Conservation (phyloP, 345 rosid species). For the Eucalyptus paniculata region DNA sequence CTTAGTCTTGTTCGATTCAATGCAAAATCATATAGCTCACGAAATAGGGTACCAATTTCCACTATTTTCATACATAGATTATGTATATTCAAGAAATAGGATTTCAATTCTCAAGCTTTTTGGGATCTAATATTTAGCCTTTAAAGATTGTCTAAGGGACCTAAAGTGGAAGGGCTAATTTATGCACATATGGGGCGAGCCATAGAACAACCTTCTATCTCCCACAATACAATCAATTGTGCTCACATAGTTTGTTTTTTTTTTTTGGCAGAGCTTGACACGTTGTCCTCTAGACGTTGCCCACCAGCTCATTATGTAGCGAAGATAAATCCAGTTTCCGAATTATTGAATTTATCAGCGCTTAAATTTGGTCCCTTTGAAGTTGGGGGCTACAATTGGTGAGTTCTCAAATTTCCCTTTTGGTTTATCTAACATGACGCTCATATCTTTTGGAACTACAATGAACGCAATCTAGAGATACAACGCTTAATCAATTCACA, state of each 20-base stretch:
- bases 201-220: neutral
- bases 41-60: neutral
- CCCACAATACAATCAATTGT: neutral
- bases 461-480: rapidly evolving
- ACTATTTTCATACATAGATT: neutral
- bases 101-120: neutral
- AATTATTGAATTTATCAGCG: rapidly evolving
- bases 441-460: neutral
- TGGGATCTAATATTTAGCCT: neutral
- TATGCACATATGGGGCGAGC: neutral
- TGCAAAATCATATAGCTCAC: too few relatives aligned
- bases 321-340: rapidly evolving
- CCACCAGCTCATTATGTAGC: neutral
- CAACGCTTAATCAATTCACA: neutral
- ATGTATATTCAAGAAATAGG: neutral
- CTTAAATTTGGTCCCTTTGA: rapidly evolving
- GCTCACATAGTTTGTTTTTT: neutral
- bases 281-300: rapidly evolving
- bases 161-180: neutral
- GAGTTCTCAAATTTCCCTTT: rapidly evolving
- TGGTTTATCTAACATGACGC: neutral
- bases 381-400: neutral
- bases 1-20: neutral
- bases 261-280: neutral
- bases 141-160: neutral